These are phyloP conservation scores for Mycena metata DNA, from an alignment of 768 basidiomycete genomes.

Conservation along the genomic window DNA sequence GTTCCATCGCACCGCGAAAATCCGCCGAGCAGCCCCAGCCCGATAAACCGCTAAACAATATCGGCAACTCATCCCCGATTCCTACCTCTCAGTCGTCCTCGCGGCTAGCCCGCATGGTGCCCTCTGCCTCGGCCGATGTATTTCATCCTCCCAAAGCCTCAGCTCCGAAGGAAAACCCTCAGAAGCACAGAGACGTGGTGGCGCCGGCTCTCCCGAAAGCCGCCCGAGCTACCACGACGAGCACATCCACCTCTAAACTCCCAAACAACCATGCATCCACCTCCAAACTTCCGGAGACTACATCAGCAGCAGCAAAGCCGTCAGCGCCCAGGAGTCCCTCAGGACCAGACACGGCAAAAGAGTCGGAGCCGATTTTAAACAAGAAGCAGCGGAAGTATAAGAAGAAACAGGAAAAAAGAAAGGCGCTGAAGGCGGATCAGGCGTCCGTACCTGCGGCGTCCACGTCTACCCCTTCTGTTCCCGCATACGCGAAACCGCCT, in stretches of 20 bases:
- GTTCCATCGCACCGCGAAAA: neutral
- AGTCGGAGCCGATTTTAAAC: conserved; percentile 20
- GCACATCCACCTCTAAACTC: conserved; percentile 6
- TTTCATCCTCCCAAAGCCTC: neutral
- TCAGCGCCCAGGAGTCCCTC: neutral
- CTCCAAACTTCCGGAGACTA: neutral
- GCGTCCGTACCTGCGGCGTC: neutral
- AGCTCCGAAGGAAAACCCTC: conserved; percentile 4
- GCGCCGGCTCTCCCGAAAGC: neutral
- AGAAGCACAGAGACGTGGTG: neutral
- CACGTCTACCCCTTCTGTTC: neutral
- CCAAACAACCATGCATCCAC: conserved; percentile 7
- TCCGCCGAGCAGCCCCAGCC: neutral
- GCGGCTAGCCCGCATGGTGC: neutral
- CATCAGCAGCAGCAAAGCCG: neutral
- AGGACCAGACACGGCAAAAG: neutral
- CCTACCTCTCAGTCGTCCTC: conserved; percentile 2
- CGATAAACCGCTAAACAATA: conserved; percentile 8
- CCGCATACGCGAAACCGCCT: neutral
- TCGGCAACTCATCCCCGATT: neutral
- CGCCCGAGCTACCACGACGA: neutral
- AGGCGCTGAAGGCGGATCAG: conserved; percentile 42
- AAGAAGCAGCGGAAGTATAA: conserved; percentile 44
- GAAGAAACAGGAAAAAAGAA: conserved; percentile 43
- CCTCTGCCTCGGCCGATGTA: neutral